Percentiles rank a stretch among this genome's conserved stretches.
These are phyloP conservation scores for Crithidia sp. DNA, from an alignment of 208 protist species.

Conservation along the genomic window DNA sequence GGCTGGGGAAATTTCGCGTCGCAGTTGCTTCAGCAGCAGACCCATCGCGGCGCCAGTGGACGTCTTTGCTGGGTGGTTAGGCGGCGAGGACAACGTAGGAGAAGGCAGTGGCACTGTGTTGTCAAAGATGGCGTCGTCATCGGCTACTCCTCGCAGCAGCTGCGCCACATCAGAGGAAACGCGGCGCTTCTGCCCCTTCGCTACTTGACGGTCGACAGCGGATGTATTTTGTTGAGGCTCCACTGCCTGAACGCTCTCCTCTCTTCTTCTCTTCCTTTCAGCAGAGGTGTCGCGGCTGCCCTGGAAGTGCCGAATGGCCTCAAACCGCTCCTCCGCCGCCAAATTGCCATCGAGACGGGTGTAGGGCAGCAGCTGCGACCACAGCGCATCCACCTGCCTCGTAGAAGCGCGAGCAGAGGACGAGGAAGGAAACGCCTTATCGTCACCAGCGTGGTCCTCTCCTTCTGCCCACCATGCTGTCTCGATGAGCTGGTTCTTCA, in stretches of 20 bases:
- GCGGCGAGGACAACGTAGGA: neutral
- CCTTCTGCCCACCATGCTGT: neutral
- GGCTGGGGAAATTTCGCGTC: too few species aligned
- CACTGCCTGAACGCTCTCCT: too few species aligned
- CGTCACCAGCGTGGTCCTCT: too few species aligned
- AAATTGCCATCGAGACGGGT: slow-evolving; percentile 93
- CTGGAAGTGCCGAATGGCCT: slow-evolving; percentile 83
- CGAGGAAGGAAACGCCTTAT: too few species aligned
- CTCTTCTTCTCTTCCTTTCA: too few species aligned
- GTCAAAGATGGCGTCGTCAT: slow-evolving; percentile 10
- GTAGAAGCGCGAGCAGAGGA: too few species aligned
- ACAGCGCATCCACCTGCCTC: neutral
- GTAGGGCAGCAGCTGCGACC: slow-evolving; percentile 40
- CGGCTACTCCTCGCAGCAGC: slow-evolving; percentile 1
- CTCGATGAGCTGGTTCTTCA: slow-evolving; percentile 16
- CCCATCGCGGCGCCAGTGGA: too few species aligned
- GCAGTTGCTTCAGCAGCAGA: too few species aligned
- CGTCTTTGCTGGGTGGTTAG: too few species aligned
- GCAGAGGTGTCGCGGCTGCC: too few species aligned
- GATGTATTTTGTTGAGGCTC: neutral
- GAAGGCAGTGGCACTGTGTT: neutral
- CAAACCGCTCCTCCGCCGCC: slow-evolving; percentile 45
- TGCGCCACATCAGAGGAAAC: neutral
- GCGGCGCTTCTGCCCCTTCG: neutral
- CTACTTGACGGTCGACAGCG: neutral